These are phyloP conservation scores for Coemansia linderi DNA, from an alignment of 371 early-diverging fungal genomes.

Conservation along the genomic window DNA sequence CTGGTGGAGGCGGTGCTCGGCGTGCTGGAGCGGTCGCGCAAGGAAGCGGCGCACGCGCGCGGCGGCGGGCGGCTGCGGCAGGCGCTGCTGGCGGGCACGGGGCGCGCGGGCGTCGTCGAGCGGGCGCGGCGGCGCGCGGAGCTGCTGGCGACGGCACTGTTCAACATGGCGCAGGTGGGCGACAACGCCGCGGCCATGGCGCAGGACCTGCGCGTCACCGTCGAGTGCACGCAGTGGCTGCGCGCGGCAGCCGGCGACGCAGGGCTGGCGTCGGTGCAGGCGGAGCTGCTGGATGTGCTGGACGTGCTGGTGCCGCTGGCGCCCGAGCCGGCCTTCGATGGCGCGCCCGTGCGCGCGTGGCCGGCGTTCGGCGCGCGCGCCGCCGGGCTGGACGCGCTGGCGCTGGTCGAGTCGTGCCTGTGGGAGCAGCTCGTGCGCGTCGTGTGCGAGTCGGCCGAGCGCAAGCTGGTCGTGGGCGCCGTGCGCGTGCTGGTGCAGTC, in stretches of 20 bases:
- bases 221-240: conserved; percentile 47
- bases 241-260: conserved; percentile 3
- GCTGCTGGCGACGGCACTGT: conserved; percentile 37
- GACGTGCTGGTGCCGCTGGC: conserved; percentile 36
- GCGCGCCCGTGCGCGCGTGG: conserved; percentile 24
- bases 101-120: conserved; percentile 13
- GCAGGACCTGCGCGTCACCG: conserved; percentile 39
- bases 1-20: conserved; percentile 43
- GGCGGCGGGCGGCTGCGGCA: not conserved
- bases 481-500: conserved; percentile 43
- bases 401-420: conserved; percentile 48
- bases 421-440: conserved; percentile 50
- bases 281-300: conserved; percentile 42
- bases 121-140: conserved; percentile 32
- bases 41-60: conserved; percentile 2
- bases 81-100: conserved; percentile 21
- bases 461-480: conserved; percentile 41
- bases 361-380: conserved; percentile 26
- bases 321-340: conserved; percentile 33
- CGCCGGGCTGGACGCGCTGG: conserved; percentile 32
- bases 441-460: conserved; percentile 32
- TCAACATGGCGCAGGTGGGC: conserved; percentile 45
- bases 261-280: conserved; percentile 12
- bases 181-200: conserved; percentile 40
- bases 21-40: conserved; percentile 35